Percentiles rank a stretch among this genome's conserved stretches.
phyloP scores from a whole-genome alignment of 257 asterid species.

The Hygrophila difformis region DNA sequence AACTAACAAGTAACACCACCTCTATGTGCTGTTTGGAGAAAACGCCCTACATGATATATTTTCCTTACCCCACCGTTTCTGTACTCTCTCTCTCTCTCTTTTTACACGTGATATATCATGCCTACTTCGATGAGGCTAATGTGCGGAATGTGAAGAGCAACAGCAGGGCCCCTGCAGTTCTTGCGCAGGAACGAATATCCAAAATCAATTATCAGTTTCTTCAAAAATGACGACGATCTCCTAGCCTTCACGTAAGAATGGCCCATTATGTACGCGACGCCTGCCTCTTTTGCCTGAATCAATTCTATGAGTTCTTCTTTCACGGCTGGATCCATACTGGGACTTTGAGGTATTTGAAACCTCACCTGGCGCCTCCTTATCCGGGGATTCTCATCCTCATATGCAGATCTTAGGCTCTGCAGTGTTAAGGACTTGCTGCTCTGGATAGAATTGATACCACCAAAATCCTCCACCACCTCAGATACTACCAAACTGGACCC shows the following conservation, averaged over 20 bases:
- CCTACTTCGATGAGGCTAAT: constrained; percentile 94
- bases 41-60: no score
- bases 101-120: constrained; percentile 68
- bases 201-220: constrained; percentile 75
- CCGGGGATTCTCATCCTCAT: constrained; percentile 69
- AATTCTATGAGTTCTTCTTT: constrained; percentile 73
- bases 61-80: no score
- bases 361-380: constrained; percentile 63
- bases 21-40: no score
- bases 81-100: not conserved
- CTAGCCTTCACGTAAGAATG: constrained; percentile 89
- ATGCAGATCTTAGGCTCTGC: constrained; percentile 63
- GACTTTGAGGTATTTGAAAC: constrained; percentile 50
- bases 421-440: constrained; percentile 70
- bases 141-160: constrained; percentile 88
- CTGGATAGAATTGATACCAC: constrained; percentile 31
- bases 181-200: constrained; percentile 85
- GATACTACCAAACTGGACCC: constrained; percentile 37
- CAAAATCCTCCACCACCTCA: constrained; percentile 33
- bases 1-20: no score
- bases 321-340: constrained; percentile 54
- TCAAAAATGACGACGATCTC: constrained; percentile 59
- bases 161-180: constrained; percentile 92
- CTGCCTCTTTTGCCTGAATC: constrained; percentile 88
- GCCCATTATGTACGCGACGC: constrained; percentile 87